Base-by-base conservation (phyloP, 1,284 basidiomycete genomes). In the Ustilago tritici region DNA sequence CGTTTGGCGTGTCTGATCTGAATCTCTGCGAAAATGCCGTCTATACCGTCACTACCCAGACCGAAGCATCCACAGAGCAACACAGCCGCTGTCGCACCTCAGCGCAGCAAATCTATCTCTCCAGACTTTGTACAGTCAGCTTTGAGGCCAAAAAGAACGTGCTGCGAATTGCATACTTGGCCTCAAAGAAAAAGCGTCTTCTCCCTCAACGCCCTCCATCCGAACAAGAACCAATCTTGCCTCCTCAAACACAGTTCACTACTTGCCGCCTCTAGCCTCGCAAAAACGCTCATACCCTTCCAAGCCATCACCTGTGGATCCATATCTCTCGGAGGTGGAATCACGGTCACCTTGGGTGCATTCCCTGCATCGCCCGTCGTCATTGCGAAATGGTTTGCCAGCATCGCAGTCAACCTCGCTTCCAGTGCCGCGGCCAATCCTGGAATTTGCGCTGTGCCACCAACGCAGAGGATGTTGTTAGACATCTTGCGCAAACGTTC, bases 261-360 rank as follows among this genome's bases (percentile, higher is more conserved):
- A 62, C 62, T 61, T 11, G 93, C 90, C 1, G 91, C 90, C 56
- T 98, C 96, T 89, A 99, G 92, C 86, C 94, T 93, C 35, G 92
- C 94, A 66, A 98, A 90, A 23, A 97, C 94, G n/a, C 93, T 91
- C 19, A 93, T 94, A 6, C 96, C 96, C 87, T 98, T 98, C 96
- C 96, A 99, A 28, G 91, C 91, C 47, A 98, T 89, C 56, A 94
- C 91, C 41, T 91, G 90, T 6, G 94, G 94, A 87, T 98, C 95
- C 66, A 98, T 91, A 68, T 95, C 94, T 83, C 95, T 93, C 1
- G 95, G 95, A 2, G 94, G 92, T 17, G 95, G 94, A 52, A 98
- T 93, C 70, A 96, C 93, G 91, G 84, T 93, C 92, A 85, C 93
- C 43, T 78, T 79, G 36, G 73, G 80, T 40, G 70, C 79, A 19